Conservation (phyloP, 1,284 basidiomycete species). For the Cryptococcus jaspeensis region DNA sequence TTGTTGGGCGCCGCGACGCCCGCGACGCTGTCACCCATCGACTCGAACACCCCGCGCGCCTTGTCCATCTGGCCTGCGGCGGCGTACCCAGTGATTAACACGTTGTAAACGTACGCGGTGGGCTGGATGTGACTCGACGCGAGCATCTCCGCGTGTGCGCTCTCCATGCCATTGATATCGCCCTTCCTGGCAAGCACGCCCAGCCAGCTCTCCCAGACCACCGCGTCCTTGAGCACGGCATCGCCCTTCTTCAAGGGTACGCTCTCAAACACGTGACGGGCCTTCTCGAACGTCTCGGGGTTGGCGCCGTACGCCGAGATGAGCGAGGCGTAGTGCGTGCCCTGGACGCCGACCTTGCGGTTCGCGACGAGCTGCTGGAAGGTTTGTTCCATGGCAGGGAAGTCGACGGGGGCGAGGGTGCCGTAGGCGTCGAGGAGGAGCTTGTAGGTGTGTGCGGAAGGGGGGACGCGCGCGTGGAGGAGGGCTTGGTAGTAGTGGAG, state of each 20-base stretch:
- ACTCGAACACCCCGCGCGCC: conserved; percentile 77
- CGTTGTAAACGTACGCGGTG: conserved; percentile 95
- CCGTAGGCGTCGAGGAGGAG: conserved; percentile 90
- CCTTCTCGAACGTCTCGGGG: conserved; percentile 71
- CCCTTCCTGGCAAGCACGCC: conserved; percentile 80
- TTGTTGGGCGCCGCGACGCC: conserved; percentile 89
- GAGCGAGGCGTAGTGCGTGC: conserved; percentile 86
- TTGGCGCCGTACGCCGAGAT: conserved; percentile 89
- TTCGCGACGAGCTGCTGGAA: conserved; percentile 65
- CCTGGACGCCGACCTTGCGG: conserved; percentile 62
- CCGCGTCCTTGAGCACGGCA: conserved; percentile 61
- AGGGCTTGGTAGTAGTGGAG: conserved; percentile 76
- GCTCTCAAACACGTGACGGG: conserved; percentile 74
- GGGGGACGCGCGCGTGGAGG: conserved; percentile 62
- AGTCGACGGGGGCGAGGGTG: conserved; percentile 76
- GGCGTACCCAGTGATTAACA: conserved; percentile 86
- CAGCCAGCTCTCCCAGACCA: conserved; percentile 87
- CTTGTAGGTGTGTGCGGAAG: conserved; percentile 91
- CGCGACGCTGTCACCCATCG: conserved; percentile 69
- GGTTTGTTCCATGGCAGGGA: conserved; percentile 69
- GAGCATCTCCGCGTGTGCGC: conserved; percentile 66
- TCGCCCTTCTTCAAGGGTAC: conserved; percentile 56
- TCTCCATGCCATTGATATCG: conserved; percentile 73
- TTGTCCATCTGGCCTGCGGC: conserved; percentile 66
- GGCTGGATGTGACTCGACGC: conserved; percentile 66